These are phyloP conservation scores for Ustilago vetiveriae DNA, from an alignment of 1,284 basidiomycete species.

Conservation along the genomic window DNA sequence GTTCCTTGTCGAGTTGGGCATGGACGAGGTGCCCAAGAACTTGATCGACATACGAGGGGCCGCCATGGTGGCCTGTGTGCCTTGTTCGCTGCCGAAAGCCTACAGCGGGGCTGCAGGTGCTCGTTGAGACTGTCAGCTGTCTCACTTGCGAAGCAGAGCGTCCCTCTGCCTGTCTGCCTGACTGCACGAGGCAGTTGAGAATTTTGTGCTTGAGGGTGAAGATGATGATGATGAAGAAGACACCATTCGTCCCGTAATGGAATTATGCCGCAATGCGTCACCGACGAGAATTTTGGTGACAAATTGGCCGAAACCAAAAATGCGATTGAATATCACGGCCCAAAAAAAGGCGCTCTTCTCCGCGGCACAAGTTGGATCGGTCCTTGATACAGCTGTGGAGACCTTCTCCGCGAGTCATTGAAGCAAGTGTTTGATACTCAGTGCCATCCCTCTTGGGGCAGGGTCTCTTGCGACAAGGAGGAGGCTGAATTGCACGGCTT, in stretches of 20 bases:
- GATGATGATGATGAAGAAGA: constrained; percentile 2
- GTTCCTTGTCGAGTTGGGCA: constrained; percentile 59
- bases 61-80: constrained; percentile 21
- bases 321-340: no score
- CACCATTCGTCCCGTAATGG: no score
- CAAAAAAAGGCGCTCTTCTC: neutral
- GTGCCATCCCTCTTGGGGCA: no score
- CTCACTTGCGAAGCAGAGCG: no score
- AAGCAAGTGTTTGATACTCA: no score
- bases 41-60: constrained; percentile 52
- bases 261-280: constrained; percentile 3
- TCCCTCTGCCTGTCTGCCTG: neutral
- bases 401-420: no score
- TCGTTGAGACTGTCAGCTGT: no score
- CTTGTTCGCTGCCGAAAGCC: neutral
- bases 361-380: neutral
- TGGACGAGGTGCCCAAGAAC: constrained; percentile 64
- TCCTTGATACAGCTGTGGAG: no score
- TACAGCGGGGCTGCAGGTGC: no score
- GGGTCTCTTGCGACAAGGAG: no score
- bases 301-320: constrained; percentile 2
- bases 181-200: neutral
- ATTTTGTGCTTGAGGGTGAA: constrained; percentile 4
- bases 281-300: constrained; percentile 1
- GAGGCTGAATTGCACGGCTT: no score